Evolutionary conservation across 257 asterid species (phyloP), one percentile per base, ranked within the genome.

Genomic region (Anisodus acutangulus): DNA sequence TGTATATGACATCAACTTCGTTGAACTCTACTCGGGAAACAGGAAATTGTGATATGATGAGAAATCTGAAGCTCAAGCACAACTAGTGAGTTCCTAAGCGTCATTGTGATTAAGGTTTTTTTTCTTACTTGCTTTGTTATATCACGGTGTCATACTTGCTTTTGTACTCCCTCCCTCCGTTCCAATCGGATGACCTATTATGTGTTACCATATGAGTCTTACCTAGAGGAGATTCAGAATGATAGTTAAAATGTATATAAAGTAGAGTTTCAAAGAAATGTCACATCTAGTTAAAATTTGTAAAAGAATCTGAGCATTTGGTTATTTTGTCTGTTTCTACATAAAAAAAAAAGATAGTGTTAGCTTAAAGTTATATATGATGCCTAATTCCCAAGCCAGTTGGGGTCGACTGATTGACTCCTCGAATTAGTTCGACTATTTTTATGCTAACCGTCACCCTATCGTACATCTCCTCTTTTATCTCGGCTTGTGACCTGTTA

Each of bases 1-100:
- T 74, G 26, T 91, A 43, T 95, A 93, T 10, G 98, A 93, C 58
- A 90, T 95, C 87, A 88, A 90, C 6, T 93, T 93, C 78, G 96
- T 93, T 15, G 90, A 90, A 10, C 79, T 95, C 85, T 95, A 93
- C 90, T 82, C 79, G 17, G 98, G 98, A 70, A 95, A 95, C 85
- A 87, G 98, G 87, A 90, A 88, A 26, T 22, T 37, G 57, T 8
- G 79, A 79, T 4, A 45, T 74, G 60, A 45, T 41, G 80, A 49
- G 60, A 83, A 35, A 31, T 59, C 39, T 60, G 74, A 45, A 81
- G 58, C 68, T 19, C 49, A 43, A 41, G 78, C 84, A 62, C 45
- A 81, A 12, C 84, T 19, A 81, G 57, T 62, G 13, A 66, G 84
- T 81, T 81, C 60, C 74, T 62, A 60, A 45, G 15, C 12, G 72